Base-by-base conservation (phyloP, 306 rosid genomes). In the Gynostemma pentaphyllum region DNA sequence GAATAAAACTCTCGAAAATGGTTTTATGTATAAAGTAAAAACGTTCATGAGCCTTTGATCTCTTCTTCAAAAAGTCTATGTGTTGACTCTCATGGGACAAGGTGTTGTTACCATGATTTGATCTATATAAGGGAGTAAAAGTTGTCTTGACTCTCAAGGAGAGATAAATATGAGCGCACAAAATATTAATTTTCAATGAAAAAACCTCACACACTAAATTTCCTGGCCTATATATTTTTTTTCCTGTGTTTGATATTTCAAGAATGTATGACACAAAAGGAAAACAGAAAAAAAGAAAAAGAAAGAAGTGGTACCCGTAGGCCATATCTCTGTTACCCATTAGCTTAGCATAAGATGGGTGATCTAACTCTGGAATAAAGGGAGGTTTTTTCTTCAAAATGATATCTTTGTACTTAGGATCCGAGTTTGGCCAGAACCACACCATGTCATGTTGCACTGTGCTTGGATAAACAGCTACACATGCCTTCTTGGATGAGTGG, bases 401-500 rank as follows among this genome's bases (percentile, higher is more conserved):
- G 75, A 92, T 75, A 42, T 84, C 97, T 81, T 81, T 78, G 77
- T 77, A 82, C 49, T 83, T 85, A 77, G 97, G 90, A 69, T 94
- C 89, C 15, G 80, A 42, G 70, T 74, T 88, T 37, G 97, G 99
- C 97, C 95, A 94, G 70, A 94, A 88, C 97, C 96, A 88, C 36
- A 94, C 70, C 37, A 88, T 82, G 64, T 74, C 81, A 67, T 84
- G 78, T 75, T 94, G 97, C 80, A 84, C 90, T 0, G 78, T 81
- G 59, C 81, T 81, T 67, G 99, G 97, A 63, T 88, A 94, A 63
- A 71, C 81, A 72, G 81, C 82, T 10, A 73, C 97, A 68, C 99
- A 86, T 15, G 99, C 95, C 72, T 69, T 86, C 76, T 86, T 83
- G 70, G 70, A 82, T 0, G 90, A 66, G 76, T 84, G 88, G 68